These are phyloP conservation scores for Moricandia arvensis DNA, from an alignment of 345 rosid genomes.

Conservation along the genomic window DNA sequence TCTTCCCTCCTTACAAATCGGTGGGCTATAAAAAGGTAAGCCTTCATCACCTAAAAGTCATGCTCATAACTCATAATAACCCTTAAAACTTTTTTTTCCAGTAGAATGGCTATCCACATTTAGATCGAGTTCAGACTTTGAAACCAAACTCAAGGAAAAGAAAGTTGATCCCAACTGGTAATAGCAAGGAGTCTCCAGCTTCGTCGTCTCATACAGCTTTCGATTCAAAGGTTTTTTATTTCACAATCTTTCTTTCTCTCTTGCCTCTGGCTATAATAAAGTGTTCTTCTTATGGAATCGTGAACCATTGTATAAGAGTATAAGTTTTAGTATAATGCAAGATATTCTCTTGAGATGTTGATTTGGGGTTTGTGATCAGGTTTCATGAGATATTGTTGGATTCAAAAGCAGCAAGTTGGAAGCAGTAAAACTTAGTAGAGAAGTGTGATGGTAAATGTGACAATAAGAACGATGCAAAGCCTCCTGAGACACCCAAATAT, in stretches of 20 bases:
- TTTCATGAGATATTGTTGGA: constrained; percentile 32
- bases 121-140: background rate
- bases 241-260: no score
- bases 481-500: constrained; percentile 54
- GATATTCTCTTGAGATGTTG: background rate
- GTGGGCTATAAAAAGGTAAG: no score
- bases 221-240: no score
- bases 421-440: background rate
- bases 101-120: no score
- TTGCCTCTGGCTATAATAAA: background rate
- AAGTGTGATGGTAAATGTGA: background rate
- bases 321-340: no score
- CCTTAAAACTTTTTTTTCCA: no score
- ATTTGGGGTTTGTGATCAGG: constrained; percentile 23
- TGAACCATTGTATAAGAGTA: no score
- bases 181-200: background rate
- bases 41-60: no score
- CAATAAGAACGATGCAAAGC: constrained; percentile 40
- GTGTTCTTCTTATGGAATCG: background rate
- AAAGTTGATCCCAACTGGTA: background rate
- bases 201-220: background rate
- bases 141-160: background rate
- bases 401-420: constrained; percentile 35
- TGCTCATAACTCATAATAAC: no score
- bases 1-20: no score